Evolutionary conservation across 1,139 yeast genomes (phyloP).

Genomic region (Kodamaea derodonti): DNA sequence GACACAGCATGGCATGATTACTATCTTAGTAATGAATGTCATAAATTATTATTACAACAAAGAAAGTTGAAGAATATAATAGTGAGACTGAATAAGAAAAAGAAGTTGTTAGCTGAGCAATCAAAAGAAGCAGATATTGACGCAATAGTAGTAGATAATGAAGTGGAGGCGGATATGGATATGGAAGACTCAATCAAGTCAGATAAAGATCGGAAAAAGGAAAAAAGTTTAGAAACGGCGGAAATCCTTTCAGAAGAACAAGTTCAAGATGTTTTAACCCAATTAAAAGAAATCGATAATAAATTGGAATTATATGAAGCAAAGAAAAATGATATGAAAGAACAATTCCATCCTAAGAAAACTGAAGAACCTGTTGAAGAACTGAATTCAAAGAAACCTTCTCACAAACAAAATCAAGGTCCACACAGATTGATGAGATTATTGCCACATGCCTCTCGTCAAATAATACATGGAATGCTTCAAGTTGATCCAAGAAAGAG

Average conservation of each 20-base stretch:
- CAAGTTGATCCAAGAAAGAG: conserved; percentile 64
- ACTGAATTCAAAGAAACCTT: conserved; percentile 25
- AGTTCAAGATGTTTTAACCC: conserved; percentile 27
- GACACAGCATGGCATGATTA: conserved; percentile 52
- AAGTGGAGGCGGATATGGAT: conserved; percentile 1
- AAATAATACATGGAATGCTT: conserved; percentile 71
- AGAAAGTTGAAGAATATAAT: conserved; percentile 41
- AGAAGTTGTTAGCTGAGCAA: conserved; percentile 21
- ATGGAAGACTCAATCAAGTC: conserved; percentile 1
- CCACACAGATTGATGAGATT: conserved; percentile 86
- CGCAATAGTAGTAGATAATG: conserved; percentile 6
- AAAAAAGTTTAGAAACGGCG: conserved; percentile 13
- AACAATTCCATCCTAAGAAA: conserved; percentile 23
- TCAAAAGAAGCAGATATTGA: conserved; percentile 8
- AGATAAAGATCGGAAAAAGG: conserved; percentile 8
- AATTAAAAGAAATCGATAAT: conserved; percentile 35
- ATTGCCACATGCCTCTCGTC: conserved; percentile 82
- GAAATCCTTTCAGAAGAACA: conserved; percentile 36
- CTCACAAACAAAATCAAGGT: conserved; percentile 57
- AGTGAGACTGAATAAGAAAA: conserved; percentile 42
- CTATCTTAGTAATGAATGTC: conserved; percentile 48
- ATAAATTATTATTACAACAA: conserved; percentile 43
- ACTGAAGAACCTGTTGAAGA: conserved; percentile 9
- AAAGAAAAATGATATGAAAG: conserved; percentile 34
- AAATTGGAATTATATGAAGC: conserved; percentile 38